phyloP scores from a whole-genome alignment of 345 rosid species.

The Salix exigua region DNA sequence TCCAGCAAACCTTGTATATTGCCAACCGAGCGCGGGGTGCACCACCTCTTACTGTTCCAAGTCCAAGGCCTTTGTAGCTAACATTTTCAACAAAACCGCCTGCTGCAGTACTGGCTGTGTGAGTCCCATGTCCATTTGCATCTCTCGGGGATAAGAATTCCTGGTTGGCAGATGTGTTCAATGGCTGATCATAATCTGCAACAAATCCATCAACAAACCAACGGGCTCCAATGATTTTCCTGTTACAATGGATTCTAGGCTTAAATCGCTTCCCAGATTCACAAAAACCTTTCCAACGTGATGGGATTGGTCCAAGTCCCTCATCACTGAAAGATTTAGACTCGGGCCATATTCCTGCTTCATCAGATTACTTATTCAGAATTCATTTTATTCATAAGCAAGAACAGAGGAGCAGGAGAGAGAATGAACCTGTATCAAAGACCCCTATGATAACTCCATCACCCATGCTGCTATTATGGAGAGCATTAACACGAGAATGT shows the following conservation, averaged over 20 bases:
- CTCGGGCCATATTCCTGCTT: constrained; percentile 36
- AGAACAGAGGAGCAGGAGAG: no score
- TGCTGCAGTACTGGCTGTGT: constrained; percentile 21
- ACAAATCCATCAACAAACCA: constrained; percentile 27
- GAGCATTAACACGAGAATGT: constrained; percentile 32
- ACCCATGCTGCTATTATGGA: constrained; percentile 49
- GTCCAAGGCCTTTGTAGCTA: constrained; percentile 28
- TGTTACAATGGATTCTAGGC: constrained; percentile 32
- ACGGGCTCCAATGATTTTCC: constrained; percentile 32
- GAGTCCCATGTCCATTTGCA: constrained; percentile 15
- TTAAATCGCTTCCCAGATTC: constrained; percentile 30
- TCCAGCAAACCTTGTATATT: constrained; percentile 35
- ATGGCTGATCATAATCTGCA: not conserved
- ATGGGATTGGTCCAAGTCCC: constrained; percentile 42
- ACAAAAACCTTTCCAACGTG: constrained; percentile 37
- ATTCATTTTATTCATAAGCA: no score
- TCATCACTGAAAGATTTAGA: constrained; percentile 26
- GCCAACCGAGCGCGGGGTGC: constrained; percentile 45
- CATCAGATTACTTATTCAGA: no score
- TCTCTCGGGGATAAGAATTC: constrained; percentile 32
- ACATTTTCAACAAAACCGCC: constrained; percentile 30
- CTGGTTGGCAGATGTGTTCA: not conserved
- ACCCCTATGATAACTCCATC: constrained; percentile 60
- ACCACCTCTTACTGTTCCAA: constrained; percentile 36
- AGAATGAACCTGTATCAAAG: constrained; percentile 36